A percentile compares a stretch with the other conserved stretches of the same genome.
Evolutionary conservation across 2,329 filamentous ascomycete genomes (phyloP).

Genomic region (Fusarium odoratissimum): DNA sequence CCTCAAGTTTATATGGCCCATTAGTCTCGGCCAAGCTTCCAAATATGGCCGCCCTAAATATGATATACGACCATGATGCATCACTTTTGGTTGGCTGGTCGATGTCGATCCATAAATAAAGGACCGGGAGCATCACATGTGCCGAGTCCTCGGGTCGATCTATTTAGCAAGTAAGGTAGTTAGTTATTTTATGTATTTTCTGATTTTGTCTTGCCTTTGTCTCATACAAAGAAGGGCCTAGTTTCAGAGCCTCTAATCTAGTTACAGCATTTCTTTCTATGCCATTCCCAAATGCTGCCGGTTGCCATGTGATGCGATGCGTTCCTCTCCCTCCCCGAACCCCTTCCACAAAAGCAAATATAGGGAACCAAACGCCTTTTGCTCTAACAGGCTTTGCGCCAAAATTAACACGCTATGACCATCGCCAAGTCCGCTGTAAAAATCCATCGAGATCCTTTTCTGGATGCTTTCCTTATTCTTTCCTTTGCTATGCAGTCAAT

Average conservation of each 20-base stretch:
- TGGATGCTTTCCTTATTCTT: conserved; percentile 5
- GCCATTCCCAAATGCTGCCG: conserved; percentile 30
- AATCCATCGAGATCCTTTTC: conserved; percentile 12
- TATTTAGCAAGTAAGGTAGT: not conserved
- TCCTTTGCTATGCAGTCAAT: conserved; percentile 20
- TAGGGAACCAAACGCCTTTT: conserved; percentile 39
- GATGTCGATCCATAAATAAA: conserved; percentile 16
- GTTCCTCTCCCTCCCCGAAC: conserved; percentile 3
- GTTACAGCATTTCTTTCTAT: conserved; percentile 20
- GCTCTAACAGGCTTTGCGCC: conserved; percentile 25
- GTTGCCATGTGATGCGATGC: conserved; percentile 18
- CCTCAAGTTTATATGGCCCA: conserved; percentile 11
- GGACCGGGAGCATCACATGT: conserved; percentile 24
- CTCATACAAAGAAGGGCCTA: conserved; percentile 24
- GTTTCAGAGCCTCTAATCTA: conserved; percentile 30
- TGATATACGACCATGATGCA: conserved; percentile 9
- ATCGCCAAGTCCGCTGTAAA: conserved; percentile 8
- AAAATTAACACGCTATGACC: conserved; percentile 20
- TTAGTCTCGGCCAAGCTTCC: conserved; percentile 25
- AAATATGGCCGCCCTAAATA: conserved; percentile 29
- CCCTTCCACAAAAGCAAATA: conserved; percentile 21
- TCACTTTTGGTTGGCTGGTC: conserved; percentile 9
- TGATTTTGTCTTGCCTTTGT: conserved; percentile 5
- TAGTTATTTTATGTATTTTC: not conserved
- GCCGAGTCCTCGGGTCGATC: conserved; percentile 24